Evolutionary conservation across 148 eudicot species (phyloP).

Genomic region (Camellia japonica): DNA sequence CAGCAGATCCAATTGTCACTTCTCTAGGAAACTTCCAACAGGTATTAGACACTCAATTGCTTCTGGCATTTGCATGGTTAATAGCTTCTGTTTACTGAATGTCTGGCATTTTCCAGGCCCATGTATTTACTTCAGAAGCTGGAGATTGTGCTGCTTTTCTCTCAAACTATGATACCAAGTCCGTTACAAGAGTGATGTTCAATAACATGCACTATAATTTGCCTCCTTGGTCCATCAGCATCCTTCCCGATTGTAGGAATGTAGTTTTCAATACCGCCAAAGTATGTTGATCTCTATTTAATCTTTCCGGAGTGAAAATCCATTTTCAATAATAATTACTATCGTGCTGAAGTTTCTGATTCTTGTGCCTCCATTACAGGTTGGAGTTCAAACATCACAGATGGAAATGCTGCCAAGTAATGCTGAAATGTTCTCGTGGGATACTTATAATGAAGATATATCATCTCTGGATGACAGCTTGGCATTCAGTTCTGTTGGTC

Average conservation of each 20-base stretch:
- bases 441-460: slow-evolving; percentile 76
- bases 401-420: slow-evolving; percentile 70
- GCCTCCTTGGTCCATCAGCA: slow-evolving; percentile 99
- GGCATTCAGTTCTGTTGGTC: slow-evolving; percentile 60
- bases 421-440: slow-evolving; percentile 57
- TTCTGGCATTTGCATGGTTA: not conserved
- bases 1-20: slow-evolving; percentile 71
- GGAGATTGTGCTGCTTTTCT: slow-evolving; percentile 93
- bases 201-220: slow-evolving; percentile 78
- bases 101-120: slow-evolving; percentile 52
- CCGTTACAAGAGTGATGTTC: slow-evolving; percentile 63
- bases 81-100: not conserved
- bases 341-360: no score
- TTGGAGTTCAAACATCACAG: slow-evolving; percentile 80
- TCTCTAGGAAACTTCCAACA: slow-evolving; percentile 70
- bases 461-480: slow-evolving; percentile 52
- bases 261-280: slow-evolving; percentile 94
- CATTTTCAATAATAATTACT: not conserved
- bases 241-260: slow-evolving; percentile 89
- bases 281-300: slow-evolving; percentile 34
- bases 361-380: slow-evolving; percentile 38
- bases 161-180: slow-evolving; percentile 61
- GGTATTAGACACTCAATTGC: slow-evolving; percentile 33
- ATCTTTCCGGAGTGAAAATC: not conserved
- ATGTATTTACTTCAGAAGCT: slow-evolving; percentile 60